Percentiles rank a stretch among this genome's conserved stretches.
Conservation (phyloP, 495 filamentous ascomycete species). For the Corynascus novoguineensis region DNA sequence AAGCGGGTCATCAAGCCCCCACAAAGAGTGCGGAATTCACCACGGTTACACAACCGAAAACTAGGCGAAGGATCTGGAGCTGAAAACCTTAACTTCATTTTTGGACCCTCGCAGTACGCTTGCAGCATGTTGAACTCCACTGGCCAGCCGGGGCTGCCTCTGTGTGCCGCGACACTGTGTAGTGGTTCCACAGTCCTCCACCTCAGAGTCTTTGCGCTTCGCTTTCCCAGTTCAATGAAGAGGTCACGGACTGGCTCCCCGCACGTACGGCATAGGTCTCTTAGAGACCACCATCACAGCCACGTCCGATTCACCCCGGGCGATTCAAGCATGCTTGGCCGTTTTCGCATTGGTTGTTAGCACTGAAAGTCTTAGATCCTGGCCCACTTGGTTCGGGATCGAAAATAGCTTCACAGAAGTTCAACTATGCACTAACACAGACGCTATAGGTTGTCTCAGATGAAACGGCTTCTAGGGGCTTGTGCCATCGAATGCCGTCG, state of each 20-base stretch:
- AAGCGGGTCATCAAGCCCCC: not conserved
- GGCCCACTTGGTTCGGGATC: not conserved
- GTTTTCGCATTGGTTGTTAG: too few species aligned
- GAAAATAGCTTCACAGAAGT: conserved; percentile 3
- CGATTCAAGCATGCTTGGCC: not conserved
- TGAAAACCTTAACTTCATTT: not conserved
- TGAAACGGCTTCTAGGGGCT: not conserved
- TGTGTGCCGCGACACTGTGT: not conserved
- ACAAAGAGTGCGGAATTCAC: too few species aligned
- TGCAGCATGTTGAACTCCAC: conserved; percentile 3
- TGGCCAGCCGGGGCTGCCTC: not conserved
- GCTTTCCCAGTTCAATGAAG: not conserved
- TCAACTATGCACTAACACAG: too few species aligned
- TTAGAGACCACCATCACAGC: not conserved
- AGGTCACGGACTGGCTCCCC: not conserved
- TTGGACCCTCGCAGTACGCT: too few species aligned
- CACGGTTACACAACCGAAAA: too few species aligned
- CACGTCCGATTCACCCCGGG: not conserved
- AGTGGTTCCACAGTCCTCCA: not conserved
- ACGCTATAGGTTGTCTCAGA: not conserved
- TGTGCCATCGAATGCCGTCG: not conserved
- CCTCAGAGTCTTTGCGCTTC: not conserved
- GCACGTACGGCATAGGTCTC: not conserved
- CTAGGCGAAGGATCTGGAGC: not conserved
- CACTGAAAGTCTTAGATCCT: too few species aligned